phyloP scores from a whole-genome alignment of 164 flowering plant species.

The Nymphaea thermarum region DNA sequence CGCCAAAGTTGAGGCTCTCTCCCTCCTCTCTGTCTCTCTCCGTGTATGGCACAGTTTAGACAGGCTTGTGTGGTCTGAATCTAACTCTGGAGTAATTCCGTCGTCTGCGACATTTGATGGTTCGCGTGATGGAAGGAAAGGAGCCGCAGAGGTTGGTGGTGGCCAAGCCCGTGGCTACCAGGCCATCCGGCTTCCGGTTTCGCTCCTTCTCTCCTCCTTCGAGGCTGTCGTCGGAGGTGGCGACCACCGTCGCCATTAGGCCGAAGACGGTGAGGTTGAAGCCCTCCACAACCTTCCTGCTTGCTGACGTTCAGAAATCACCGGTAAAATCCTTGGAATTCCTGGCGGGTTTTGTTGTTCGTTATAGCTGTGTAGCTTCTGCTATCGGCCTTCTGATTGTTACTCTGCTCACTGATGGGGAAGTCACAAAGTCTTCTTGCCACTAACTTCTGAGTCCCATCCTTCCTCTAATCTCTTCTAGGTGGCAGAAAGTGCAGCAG shows the following conservation, averaged over 20 bases:
- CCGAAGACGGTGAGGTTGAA: conserved; percentile 78
- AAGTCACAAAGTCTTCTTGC: conserved; percentile 4
- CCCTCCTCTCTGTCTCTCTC: no score
- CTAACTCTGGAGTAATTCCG: no score
- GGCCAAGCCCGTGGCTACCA: conserved; percentile 83
- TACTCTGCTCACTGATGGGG: neutral
- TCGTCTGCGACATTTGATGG: no score
- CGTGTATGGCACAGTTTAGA: no score
- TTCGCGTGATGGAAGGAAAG: conserved; percentile 47
- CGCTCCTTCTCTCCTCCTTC: conserved; percentile 61
- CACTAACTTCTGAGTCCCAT: neutral
- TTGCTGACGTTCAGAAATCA: conserved; percentile 17
- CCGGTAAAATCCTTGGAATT: conserved; percentile 23
- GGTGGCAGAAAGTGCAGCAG: conserved; percentile 33
- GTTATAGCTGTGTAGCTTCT: neutral
- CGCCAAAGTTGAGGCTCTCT: no score
- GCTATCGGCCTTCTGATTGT: neutral
- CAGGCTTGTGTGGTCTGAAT: no score
- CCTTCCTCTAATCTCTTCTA: neutral
- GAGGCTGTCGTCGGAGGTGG: conserved; percentile 23
- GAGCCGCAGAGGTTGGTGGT: conserved; percentile 51
- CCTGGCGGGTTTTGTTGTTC: neutral
- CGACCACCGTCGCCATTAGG: conserved; percentile 54
- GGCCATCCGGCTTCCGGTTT: conserved; percentile 56
- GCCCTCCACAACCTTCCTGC: conserved; percentile 25